A percentile compares a stretch with the other conserved stretches of the same genome.
Conservation (phyloP, 1,139 yeast genomes). For the Hyphopichia fennica region DNA sequence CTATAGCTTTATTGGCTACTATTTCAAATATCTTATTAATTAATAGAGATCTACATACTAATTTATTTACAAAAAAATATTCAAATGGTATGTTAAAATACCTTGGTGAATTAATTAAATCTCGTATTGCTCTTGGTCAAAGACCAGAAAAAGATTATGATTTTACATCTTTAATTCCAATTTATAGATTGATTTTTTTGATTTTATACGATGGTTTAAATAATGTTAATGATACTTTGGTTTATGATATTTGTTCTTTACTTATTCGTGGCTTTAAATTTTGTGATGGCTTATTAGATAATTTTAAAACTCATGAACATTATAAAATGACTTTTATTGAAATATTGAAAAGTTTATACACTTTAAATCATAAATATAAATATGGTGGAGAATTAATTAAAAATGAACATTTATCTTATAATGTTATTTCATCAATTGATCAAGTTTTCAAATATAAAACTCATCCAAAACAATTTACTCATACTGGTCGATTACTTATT, state of each 20-base stretch:
- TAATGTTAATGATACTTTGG: conserved; percentile 3
- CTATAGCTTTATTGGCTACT: conserved; percentile 21
- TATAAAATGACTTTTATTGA: conserved; percentile 21
- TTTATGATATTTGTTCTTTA: conserved; percentile 2
- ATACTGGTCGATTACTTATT: conserved; percentile 8
- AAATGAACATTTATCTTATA: conserved; percentile 3
- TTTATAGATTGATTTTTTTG: conserved; percentile 27
- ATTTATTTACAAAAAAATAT: conserved; percentile 20
- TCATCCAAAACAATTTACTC: background rate
- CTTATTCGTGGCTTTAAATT: conserved; percentile 6
- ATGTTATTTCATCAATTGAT: conserved; percentile 4
- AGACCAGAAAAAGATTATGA: conserved; percentile 6
- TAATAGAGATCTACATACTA: conserved; percentile 21
- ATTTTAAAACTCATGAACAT: conserved; percentile 3
- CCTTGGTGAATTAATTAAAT: conserved; percentile 13
- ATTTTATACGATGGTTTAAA: conserved; percentile 22
- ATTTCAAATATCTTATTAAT: conserved; percentile 27
- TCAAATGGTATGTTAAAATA: conserved; percentile 15
- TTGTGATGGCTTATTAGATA: conserved; percentile 5
- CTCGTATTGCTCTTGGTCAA: background rate
- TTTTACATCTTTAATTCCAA: conserved; percentile 20
- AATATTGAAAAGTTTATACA: conserved; percentile 26
- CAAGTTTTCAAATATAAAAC: conserved; percentile 1
- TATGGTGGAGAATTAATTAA: conserved; percentile 7
- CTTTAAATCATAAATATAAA: conserved; percentile 24